These are phyloP conservation scores for Excoecaria cochinchinensis DNA, from an alignment of 345 rosid genomes.

Conservation along the genomic window DNA sequence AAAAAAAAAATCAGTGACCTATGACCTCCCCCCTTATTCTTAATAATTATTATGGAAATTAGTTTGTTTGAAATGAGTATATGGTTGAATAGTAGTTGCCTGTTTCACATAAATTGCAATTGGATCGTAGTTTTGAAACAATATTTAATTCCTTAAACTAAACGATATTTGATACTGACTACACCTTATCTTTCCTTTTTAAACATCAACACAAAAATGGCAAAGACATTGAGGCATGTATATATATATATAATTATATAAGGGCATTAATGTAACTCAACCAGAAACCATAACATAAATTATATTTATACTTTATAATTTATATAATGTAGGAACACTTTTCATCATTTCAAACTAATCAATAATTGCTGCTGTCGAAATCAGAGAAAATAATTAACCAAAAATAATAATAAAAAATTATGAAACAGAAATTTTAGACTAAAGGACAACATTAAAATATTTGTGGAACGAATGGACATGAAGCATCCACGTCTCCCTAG, in stretches of 20 bases:
- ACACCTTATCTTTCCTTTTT: conserved; percentile 13
- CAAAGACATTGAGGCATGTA: not conserved
- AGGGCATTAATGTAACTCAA: conserved; percentile 20
- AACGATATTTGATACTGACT: conserved; percentile 18
- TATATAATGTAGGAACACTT: not conserved
- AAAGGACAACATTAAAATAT: conserved; percentile 17
- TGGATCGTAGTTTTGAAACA: no score
- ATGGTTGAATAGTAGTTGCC: no score
- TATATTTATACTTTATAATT: not conserved
- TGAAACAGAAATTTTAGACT: conserved; percentile 17
- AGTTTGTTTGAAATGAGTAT: no score
- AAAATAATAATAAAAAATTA: not conserved
- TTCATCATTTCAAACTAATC: conserved; percentile 18
- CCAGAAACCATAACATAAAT: not conserved
- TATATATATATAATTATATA: no score
- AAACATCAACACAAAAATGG: conserved; percentile 1
- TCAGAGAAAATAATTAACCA: not conserved
- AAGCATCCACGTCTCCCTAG: conserved; percentile 61
- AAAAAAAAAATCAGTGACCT: no score
- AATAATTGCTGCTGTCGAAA: conserved; percentile 27
- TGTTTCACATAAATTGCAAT: no score
- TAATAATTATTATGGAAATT: no score
- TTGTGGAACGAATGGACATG: conserved; percentile 37
- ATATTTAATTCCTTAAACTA: conserved; percentile 4
- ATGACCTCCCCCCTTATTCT: no score